Percentiles rank a stretch among this genome's conserved stretches.
phyloP scores from a whole-genome alignment of 331 rosid genomes.

The Prunus yedoensis region DNA sequence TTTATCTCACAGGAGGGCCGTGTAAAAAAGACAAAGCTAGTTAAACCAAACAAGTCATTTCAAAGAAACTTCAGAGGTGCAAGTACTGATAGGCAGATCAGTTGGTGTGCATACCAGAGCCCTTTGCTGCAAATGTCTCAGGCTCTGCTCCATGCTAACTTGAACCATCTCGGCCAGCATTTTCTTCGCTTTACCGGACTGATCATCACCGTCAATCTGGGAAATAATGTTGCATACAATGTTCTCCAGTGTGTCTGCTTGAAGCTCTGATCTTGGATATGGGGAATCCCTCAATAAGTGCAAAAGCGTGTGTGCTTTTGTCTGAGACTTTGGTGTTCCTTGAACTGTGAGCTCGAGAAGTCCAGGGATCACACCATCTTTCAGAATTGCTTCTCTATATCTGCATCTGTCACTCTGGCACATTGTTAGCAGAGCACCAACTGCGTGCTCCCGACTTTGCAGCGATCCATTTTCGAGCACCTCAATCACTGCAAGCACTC shows the following conservation, averaged over 20 bases:
- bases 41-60: constrained; percentile 26
- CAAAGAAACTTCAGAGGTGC: constrained; percentile 60
- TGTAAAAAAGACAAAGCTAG: constrained; percentile 12
- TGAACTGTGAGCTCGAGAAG: constrained; percentile 93
- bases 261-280: constrained; percentile 57
- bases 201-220: constrained; percentile 76
- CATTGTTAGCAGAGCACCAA: constrained; percentile 84
- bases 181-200: constrained; percentile 74
- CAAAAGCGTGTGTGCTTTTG: constrained; percentile 62
- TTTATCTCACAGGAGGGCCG: constrained; percentile 46
- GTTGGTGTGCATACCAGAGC: constrained; percentile 75
- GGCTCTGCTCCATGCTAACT: constrained; percentile 94
- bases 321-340: constrained; percentile 72
- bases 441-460: constrained; percentile 85
- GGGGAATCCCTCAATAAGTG: constrained; percentile 74
- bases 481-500: constrained; percentile 85
- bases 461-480: constrained; percentile 86
- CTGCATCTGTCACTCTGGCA: constrained; percentile 76
- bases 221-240: constrained; percentile 81
- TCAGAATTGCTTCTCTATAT: constrained; percentile 74
- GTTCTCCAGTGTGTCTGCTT: constrained; percentile 86
- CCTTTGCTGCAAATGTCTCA: constrained; percentile 84
- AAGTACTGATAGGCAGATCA: constrained; percentile 50
- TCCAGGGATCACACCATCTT: constrained; percentile 89
- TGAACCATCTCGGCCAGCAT: constrained; percentile 91